Conservation (phyloP, 2,329 filamentous ascomycete species). For the Neonectria faginata region DNA sequence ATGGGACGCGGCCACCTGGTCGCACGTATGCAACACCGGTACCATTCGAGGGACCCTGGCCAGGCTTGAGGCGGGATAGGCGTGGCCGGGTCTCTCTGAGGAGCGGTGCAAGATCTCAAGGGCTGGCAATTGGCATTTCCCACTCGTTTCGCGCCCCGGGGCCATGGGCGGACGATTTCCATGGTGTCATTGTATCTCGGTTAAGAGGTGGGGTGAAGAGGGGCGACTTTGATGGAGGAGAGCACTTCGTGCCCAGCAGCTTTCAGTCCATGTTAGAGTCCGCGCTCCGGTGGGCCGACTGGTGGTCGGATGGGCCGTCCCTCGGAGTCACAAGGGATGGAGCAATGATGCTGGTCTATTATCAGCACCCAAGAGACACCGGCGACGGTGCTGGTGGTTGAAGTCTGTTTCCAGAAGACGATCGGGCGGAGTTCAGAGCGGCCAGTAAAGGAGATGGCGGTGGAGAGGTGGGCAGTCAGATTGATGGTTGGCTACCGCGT, state of each 20-base stretch:
- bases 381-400: slow-evolving; percentile 19
- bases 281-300: slow-evolving; percentile 12
- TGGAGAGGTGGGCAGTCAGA: slow-evolving; percentile 31
- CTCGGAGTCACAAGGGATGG: slow-evolving; percentile 19
- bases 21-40: not conserved
- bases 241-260: not conserved
- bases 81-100: slow-evolving; percentile 25
- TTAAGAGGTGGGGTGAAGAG: slow-evolving; percentile 15
- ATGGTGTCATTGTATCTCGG: slow-evolving; percentile 27
- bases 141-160: slow-evolving; percentile 18
- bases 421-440: slow-evolving; percentile 32
- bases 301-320: not conserved
- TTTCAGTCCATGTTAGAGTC: not conserved
- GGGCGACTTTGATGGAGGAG: slow-evolving; percentile 13
- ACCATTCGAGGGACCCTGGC: too few relatives aligned
- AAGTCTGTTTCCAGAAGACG: slow-evolving; percentile 37
- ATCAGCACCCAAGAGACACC: slow-evolving; percentile 17
- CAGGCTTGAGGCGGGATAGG: slow-evolving; percentile 18
- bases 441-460: slow-evolving; percentile 29
- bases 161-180: not conserved
- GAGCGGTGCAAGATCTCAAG: slow-evolving; percentile 22
- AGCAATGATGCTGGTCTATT: slow-evolving; percentile 25
- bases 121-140: slow-evolving; percentile 15
- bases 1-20: not conserved
- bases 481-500: slow-evolving; percentile 39